Evolutionary conservation across 163 green algal genomes (phyloP).

Genomic region (Chlamydomonas reinhardtii): DNA sequence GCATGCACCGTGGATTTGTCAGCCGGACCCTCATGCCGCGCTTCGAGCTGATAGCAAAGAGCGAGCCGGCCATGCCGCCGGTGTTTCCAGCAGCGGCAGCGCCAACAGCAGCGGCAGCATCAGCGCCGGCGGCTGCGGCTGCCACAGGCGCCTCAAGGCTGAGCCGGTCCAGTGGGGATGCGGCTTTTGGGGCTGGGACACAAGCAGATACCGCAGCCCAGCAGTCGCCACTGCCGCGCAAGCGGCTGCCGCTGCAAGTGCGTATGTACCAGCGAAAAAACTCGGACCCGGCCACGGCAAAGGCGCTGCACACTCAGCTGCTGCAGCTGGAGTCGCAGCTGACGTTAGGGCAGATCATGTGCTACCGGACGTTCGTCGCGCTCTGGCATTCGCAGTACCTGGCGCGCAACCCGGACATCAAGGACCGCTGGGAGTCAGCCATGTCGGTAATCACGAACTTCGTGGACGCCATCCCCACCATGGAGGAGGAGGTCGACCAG

Average conservation of each 20-base stretch:
- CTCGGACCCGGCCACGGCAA: no score
- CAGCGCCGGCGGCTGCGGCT: no score
- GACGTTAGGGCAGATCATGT: conserved; percentile 52
- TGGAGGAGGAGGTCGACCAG: conserved; percentile 41
- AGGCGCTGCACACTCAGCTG: conserved; percentile 2
- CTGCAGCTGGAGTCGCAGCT: conserved; percentile 47
- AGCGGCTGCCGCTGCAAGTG: not conserved
- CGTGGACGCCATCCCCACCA: conserved; percentile 50
- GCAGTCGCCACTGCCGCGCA: not conserved
- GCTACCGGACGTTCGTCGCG: conserved; percentile 51
- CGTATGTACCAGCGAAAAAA: not conserved
- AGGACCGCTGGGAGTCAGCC: conserved; percentile 34
- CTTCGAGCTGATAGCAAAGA: not conserved
- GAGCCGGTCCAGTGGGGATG: not conserved
- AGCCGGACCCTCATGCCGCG: not conserved
- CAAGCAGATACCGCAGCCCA: no score
- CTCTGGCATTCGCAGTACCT: conserved; percentile 53
- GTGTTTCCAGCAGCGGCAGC: not conserved
- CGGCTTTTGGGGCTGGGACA: no score
- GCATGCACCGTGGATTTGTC: conserved; percentile 21
- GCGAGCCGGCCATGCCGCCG: not conserved
- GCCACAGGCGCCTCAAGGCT: not conserved
- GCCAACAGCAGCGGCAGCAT: no score
- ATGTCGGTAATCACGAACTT: conserved; percentile 53
- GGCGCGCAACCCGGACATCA: not conserved